Percentiles rank a stretch among this genome's conserved stretches.
phyloP scores from a whole-genome alignment of 176 grass and related monocot genomes.

The Oryza glumipatula region DNA sequence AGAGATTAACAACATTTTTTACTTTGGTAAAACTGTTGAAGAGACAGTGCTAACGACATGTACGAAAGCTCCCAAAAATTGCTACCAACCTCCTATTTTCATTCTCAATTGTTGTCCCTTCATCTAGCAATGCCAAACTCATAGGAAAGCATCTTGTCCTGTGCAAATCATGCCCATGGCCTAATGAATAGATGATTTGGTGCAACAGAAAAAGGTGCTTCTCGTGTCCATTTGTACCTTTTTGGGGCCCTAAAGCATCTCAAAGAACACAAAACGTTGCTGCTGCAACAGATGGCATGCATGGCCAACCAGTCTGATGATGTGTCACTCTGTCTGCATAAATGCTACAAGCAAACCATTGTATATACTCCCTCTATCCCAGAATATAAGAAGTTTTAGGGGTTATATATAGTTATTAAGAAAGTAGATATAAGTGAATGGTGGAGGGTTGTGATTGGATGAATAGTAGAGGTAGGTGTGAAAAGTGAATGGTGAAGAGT shows the following conservation, averaged over 20 bases:
- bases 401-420: too few species aligned
- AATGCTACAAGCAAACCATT: slow-evolving; percentile 32
- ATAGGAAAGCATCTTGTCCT: slow-evolving; percentile 20
- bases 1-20: background rate
- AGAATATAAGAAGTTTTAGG: too few species aligned
- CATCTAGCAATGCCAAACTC: slow-evolving; percentile 41
- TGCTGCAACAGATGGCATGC: slow-evolving; percentile 27
- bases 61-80: slow-evolving; percentile 23
- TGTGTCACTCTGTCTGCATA: slow-evolving; percentile 7
- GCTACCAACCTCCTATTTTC: slow-evolving; percentile 11
- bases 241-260: background rate
- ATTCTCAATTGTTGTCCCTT: background rate
- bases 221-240: slow-evolving; percentile 20
- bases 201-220: slow-evolving; percentile 22
- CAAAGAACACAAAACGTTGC: slow-evolving; percentile 18
- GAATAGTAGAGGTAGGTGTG: too few species aligned
- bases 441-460: too few species aligned
- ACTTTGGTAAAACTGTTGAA: background rate
- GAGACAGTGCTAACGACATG: background rate
- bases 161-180: slow-evolving; percentile 16
- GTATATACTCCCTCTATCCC: background rate
- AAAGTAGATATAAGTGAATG: too few species aligned
- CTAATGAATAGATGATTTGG: slow-evolving; percentile 22
- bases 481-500: too few species aligned
- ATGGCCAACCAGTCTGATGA: slow-evolving; percentile 8